Percentiles rank a stretch among this genome's conserved stretches.
These are phyloP conservation scores for Fusarium sp. DNA, from an alignment of 2,329 filamentous ascomycete genomes.

Conservation along the genomic window DNA sequence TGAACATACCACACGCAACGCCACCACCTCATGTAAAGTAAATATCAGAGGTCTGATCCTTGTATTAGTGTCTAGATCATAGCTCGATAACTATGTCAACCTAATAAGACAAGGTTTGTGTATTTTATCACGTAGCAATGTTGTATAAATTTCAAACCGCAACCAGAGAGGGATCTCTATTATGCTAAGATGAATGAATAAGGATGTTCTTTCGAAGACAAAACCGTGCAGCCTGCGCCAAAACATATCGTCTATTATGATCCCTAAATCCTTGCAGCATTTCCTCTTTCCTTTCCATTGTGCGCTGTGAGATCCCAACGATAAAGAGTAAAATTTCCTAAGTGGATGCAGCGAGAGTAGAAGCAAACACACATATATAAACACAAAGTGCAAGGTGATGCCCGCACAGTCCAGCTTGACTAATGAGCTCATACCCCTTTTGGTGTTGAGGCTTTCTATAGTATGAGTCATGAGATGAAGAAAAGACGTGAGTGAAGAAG, in stretches of 20 bases:
- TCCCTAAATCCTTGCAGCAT: neutral
- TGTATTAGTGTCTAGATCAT: neutral
- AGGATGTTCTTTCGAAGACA: neutral
- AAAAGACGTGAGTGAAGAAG: neutral
- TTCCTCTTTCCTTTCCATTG: neutral
- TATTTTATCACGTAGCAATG: neutral
- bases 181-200: neutral
- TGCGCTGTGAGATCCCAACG: neutral
- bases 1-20: neutral
- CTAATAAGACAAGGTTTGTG: neutral
- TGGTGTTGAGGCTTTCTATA: conserved; percentile 11
- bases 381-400: neutral
- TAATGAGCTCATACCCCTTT: conserved; percentile 3
- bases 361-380: neutral
- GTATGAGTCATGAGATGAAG: conserved; percentile 17
- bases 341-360: conserved; percentile 6
- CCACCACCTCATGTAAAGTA: neutral
- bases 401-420: neutral
- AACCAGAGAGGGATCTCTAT: conserved; percentile 1
- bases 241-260: conserved; percentile 17
- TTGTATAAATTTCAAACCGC: conserved; percentile 23
- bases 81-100: neutral
- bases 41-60: neutral
- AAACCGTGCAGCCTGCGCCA: neutral
- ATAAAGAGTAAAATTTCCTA: conserved; percentile 8